Conservation (phyloP, 805 yeast species). For the Candida broadrunensis region DNA sequence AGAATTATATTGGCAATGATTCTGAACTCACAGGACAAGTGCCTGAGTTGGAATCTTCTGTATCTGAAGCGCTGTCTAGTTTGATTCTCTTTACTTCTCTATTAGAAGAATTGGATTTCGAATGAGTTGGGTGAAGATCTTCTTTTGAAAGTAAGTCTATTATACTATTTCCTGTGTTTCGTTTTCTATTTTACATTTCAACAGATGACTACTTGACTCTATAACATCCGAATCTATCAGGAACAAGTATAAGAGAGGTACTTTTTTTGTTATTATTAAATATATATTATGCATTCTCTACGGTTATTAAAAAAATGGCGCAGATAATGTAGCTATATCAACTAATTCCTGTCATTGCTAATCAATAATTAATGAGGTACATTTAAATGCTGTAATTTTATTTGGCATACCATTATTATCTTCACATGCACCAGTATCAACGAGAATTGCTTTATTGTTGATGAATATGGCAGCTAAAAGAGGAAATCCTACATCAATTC, state of each 20-base stretch:
- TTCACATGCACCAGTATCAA: slow-evolving; percentile 95
- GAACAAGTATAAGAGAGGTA: slow-evolving; percentile 10
- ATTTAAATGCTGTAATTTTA: slow-evolving; percentile 64
- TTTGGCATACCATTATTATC: slow-evolving; percentile 88
- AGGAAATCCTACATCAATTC: slow-evolving; percentile 63
- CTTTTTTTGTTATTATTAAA: too few species aligned
- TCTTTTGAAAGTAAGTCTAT: slow-evolving; percentile 11
- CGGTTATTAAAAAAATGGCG: too few species aligned
- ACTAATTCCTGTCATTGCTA: too few species aligned
- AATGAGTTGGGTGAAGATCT: slow-evolving; percentile 2
- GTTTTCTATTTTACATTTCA: background rate
- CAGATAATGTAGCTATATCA: too few species aligned
- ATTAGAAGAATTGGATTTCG: background rate
- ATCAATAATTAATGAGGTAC: too few species aligned
- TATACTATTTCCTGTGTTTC: background rate
- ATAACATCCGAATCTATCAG: too few species aligned
- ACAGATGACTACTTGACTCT: slow-evolving; percentile 2
- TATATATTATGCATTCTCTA: too few species aligned
- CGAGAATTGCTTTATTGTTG: slow-evolving; percentile 56
- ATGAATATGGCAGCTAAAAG: slow-evolving; percentile 75
- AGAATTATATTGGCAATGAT: slow-evolving; percentile 48
- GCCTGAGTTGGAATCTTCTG: slow-evolving; percentile 23
- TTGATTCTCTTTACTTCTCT: slow-evolving; percentile 1
- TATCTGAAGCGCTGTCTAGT: background rate
- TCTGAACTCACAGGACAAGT: slow-evolving; percentile 69